These are phyloP conservation scores for Aristolochia californica DNA, from an alignment of 164 flowering plant species.

Conservation along the genomic window DNA sequence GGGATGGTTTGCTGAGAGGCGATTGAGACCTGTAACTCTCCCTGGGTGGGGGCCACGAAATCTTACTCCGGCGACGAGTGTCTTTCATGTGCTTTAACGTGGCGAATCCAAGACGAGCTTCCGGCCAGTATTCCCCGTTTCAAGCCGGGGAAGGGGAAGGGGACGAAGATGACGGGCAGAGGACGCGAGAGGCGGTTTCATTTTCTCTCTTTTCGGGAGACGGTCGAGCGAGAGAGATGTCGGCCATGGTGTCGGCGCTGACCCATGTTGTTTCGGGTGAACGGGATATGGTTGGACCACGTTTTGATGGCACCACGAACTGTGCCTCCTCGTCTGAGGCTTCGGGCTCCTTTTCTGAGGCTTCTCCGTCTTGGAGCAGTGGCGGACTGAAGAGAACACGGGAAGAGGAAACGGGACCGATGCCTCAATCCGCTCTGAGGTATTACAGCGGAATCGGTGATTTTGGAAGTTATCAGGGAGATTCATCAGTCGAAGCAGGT, in stretches of 20 bases:
- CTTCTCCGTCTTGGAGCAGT: constrained; percentile 8
- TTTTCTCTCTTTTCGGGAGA: not conserved
- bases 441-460: constrained; percentile 9
- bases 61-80: not conserved
- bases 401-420: constrained; percentile 13
- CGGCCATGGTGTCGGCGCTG: constrained; percentile 45
- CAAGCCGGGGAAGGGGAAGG: not conserved
- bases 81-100: constrained; percentile 10
- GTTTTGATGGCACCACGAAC: not conserved
- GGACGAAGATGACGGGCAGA: constrained; percentile 2
- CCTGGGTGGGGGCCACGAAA: too few relatives aligned
- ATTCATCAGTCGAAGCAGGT: constrained; percentile 10
- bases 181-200: not conserved
- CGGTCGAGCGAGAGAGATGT: constrained; percentile 38
- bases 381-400: constrained; percentile 23
- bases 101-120: constrained; percentile 4
- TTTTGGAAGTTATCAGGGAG: constrained; percentile 5
- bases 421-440: not conserved
- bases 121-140: not conserved
- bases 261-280: constrained; percentile 41
- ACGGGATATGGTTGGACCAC: not conserved
- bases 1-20: too few relatives aligned
- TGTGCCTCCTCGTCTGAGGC: not conserved
- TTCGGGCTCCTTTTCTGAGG: constrained; percentile 1
- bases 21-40: too few relatives aligned